phyloP scores from a whole-genome alignment of 495 filamentous ascomycete species.

The Daldinia vernicosa region DNA sequence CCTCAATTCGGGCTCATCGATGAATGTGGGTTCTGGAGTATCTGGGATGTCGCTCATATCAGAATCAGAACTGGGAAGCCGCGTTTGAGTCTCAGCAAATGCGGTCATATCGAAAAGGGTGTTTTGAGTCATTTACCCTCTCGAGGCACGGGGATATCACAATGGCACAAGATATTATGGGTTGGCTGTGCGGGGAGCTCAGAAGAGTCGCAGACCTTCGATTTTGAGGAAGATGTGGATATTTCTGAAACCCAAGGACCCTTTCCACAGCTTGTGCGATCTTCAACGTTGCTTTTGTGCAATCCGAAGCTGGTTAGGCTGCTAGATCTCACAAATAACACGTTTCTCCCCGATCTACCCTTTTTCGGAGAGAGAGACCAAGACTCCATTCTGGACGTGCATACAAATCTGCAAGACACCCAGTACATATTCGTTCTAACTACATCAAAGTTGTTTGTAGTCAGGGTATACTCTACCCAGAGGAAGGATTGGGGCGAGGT shows the following conservation, averaged over 20 bases:
- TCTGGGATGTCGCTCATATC: slow-evolving; percentile 69
- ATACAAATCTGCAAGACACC: slow-evolving; percentile 32
- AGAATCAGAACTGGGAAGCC: slow-evolving; percentile 32
- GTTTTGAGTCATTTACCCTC: slow-evolving; percentile 33
- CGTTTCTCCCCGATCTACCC: slow-evolving; percentile 33
- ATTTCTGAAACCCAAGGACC: slow-evolving; percentile 21
- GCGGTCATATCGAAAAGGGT: slow-evolving; percentile 43
- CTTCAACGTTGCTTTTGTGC: slow-evolving; percentile 42
- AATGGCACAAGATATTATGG: slow-evolving; percentile 46
- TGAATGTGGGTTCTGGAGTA: slow-evolving; percentile 73
- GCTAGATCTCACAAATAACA: slow-evolving; percentile 38
- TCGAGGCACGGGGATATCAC: slow-evolving; percentile 8
- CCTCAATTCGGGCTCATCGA: slow-evolving; percentile 78
- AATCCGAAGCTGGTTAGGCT: slow-evolving; percentile 35
- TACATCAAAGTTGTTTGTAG: slow-evolving; percentile 40
- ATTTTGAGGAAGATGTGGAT: slow-evolving; percentile 32
- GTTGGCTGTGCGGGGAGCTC: slow-evolving; percentile 23
- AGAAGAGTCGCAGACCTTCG: slow-evolving; percentile 26
- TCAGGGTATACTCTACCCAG: slow-evolving; percentile 30
- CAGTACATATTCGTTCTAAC: slow-evolving; percentile 45
- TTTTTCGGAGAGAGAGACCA: slow-evolving; percentile 23
- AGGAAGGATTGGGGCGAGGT: slow-evolving; percentile 31
- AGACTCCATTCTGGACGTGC: slow-evolving; percentile 43
- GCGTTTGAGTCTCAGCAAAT: slow-evolving; percentile 15
- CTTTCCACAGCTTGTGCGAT: slow-evolving; percentile 37